Evolutionary conservation across 164 flowering plant species (phyloP).

Genomic region (Liriodendron chinense): DNA sequence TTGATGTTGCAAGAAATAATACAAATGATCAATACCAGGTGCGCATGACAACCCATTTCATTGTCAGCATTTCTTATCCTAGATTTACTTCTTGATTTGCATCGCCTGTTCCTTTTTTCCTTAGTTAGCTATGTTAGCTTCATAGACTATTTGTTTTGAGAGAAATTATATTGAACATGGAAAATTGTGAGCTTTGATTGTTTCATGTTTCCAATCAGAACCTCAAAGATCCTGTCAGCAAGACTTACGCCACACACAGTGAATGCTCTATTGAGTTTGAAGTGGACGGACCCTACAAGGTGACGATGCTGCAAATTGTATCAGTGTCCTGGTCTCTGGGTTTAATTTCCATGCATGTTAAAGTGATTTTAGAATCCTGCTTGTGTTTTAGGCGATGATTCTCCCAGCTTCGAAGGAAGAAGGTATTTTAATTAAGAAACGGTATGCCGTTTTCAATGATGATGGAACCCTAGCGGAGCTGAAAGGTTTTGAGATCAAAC

Average conservation of each 20-base stretch:
- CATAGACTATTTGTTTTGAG: too few species aligned
- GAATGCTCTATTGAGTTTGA: slow-evolving; percentile 99
- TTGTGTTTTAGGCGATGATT: slow-evolving; percentile 80
- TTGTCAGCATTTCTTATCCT: background rate
- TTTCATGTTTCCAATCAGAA: slow-evolving; percentile 45
- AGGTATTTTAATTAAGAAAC: slow-evolving; percentile 92
- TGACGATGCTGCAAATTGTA: slow-evolving; percentile 18
- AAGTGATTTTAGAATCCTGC: slow-evolving; percentile 2
- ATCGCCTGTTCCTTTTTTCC: slow-evolving; percentile 1
- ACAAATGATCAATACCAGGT: slow-evolving; percentile 99
- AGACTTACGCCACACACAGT: slow-evolving; percentile 78
- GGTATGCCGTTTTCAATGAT: slow-evolving; percentile 99
- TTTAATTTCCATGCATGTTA: slow-evolving; percentile 7
- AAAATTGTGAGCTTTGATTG: background rate
- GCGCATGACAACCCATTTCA: slow-evolving; percentile 3
- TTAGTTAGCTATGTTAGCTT: too few species aligned
- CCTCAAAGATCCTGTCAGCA: slow-evolving; percentile 70
- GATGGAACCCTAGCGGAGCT: slow-evolving; percentile 99
- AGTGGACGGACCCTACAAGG: slow-evolving; percentile 99
- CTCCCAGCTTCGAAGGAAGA: slow-evolving; percentile 99
- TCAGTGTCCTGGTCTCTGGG: background rate
- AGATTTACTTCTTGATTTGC: background rate
- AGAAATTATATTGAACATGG: background rate
- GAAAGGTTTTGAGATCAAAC: slow-evolving; percentile 99
- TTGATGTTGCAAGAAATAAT: slow-evolving; percentile 92